Evolutionary conservation across 352 stramenopile genomes (phyloP).

Genomic region (Stramenopiles sp.): DNA sequence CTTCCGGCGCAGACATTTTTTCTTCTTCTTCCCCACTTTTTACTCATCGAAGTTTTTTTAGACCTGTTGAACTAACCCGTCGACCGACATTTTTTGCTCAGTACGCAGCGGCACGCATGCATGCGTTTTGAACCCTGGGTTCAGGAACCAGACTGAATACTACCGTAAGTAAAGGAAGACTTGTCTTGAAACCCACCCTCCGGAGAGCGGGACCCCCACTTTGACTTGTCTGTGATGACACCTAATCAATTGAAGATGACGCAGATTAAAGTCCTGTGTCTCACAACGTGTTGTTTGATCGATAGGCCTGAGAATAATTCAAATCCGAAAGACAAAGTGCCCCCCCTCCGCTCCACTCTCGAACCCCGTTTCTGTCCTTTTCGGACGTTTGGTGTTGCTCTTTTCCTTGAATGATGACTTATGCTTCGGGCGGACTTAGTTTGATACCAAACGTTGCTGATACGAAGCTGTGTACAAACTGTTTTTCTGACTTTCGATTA

Average conservation of each 20-base stretch:
- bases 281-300: slow-evolving; percentile 5
- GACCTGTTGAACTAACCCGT: no score
- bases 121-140: no score
- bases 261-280: slow-evolving; percentile 6
- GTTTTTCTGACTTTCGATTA: slow-evolving; percentile 1
- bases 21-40: no score
- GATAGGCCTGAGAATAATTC: background rate
- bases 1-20: background rate
- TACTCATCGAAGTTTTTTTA: no score
- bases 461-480: slow-evolving; percentile 8
- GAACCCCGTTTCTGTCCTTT: background rate
- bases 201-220: no score
- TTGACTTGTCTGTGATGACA: no score
- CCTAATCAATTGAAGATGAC: background rate
- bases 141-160: no score
- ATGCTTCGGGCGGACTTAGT: slow-evolving; percentile 1
- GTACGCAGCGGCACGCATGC: no score
- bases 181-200: no score
- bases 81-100: no score
- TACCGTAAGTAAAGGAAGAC: no score
- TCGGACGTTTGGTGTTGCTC: no score
- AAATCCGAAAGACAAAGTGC: background rate
- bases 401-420: background rate
- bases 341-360: background rate
- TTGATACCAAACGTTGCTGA: background rate